Base-by-base conservation (phyloP, 768 basidiomycete species). In the Boletus reticulatus region DNA sequence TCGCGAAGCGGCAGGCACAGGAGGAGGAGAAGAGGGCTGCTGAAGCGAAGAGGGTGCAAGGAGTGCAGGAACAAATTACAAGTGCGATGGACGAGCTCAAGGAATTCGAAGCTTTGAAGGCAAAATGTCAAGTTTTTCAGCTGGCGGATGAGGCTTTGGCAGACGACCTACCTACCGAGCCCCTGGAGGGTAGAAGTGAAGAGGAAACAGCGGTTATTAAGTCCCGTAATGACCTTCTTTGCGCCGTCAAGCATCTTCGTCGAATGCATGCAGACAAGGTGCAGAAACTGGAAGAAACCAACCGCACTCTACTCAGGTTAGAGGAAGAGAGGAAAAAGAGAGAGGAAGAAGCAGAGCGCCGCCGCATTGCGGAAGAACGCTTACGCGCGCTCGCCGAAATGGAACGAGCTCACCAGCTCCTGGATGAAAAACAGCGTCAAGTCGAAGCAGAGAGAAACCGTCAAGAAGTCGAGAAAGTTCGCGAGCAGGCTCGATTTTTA, bases 11-110 rank as follows among this genome's bases (percentile, higher is more conserved):
- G 29, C 70, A 61, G 27, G 66, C 55, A 4, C 62, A 60, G 38
- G 69, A 72, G 47, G 65, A 68, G 24, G 69, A 71, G 34, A 61
- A 36, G 37, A 54, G 57, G 39, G 45, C 41, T 8, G 55, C 58
- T 2, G 64, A 65, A 36, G 48, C 57, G 42, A 61, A 57, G 51
- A 62, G 57, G 22, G 43, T 48, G 11, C 61, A 50, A 13, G 61
- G 56, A 31, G 47, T 54, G 1, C 62, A 61, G 48, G 58, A 63
- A 24, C 69, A 60, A 43, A 62, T 71, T 24, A 36, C 45, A 3
- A 36, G 13, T 8, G 60, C 69, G 12, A 20, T 65, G 32, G 49
- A 62, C 44, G 66, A 68, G 32, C 20, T 67, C 14, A 43, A 53
- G 41, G 58, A 62, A 43, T 38, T 55, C 19, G 50, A 52, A 14